Evolutionary conservation across 768 basidiomycete species (phyloP).

Genomic region (Hortiboletus campestris): DNA sequence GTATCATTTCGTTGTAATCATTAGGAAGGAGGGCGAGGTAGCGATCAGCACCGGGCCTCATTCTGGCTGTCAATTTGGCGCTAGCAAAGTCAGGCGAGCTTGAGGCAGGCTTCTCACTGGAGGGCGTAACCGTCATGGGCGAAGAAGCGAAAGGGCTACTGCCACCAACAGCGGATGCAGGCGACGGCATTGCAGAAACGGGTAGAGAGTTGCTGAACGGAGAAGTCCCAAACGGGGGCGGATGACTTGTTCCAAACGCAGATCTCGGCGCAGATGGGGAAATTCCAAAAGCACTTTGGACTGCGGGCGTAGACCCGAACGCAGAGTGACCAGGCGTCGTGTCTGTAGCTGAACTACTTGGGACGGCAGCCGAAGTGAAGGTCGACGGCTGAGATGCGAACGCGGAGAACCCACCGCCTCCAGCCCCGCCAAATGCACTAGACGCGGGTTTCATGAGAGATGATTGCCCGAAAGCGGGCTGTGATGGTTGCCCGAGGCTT

Average conservation of each 20-base stretch:
- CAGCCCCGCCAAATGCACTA: constrained; percentile 48
- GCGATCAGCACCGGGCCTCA: constrained; percentile 47
- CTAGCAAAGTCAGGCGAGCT: constrained; percentile 35
- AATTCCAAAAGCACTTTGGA: constrained; percentile 22
- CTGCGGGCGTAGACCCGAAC: constrained; percentile 17
- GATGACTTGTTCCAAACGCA: constrained; percentile 12
- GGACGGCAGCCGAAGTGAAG: constrained; percentile 31
- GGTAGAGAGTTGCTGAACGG: constrained; percentile 19
- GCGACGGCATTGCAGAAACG: constrained; percentile 12
- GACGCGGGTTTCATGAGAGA: constrained; percentile 48
- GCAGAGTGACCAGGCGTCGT: constrained; percentile 16
- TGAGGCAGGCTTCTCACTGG: constrained; percentile 18
- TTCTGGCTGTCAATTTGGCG: constrained; percentile 33
- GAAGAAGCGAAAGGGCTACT: constrained; percentile 26
- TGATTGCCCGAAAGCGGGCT: constrained; percentile 38
- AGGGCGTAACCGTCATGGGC: constrained; percentile 25
- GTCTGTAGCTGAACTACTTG: constrained; percentile 3
- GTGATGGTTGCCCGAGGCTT: constrained; percentile 35
- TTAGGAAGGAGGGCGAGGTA: constrained; percentile 56
- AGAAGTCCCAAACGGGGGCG: constrained; percentile 29
- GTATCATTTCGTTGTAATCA: constrained; percentile 58
- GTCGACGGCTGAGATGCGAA: constrained; percentile 49
- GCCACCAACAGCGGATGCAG: constrained; percentile 21
- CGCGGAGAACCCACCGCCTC: constrained; percentile 48
- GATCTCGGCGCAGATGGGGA: constrained; percentile 15